Evolutionary conservation across 2,329 filamentous ascomycete species (phyloP).

Genomic region (Alternaria sp.): DNA sequence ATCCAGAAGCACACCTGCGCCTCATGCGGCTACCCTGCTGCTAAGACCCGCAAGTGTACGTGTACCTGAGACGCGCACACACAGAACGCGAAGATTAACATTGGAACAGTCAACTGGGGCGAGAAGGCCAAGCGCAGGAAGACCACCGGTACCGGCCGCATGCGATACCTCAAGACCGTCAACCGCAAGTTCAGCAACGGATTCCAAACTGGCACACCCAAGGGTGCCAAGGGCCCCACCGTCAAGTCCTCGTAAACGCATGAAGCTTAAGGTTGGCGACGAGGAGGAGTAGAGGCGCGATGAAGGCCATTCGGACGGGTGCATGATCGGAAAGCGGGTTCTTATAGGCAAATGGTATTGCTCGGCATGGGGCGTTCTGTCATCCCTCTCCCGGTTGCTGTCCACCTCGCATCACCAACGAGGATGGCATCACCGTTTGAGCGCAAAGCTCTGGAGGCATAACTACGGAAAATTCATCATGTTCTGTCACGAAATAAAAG

Average conservation of each 20-base stretch:
- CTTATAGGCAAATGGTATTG: constrained; percentile 46
- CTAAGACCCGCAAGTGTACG: constrained; percentile 99
- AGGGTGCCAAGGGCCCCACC: constrained; percentile 75
- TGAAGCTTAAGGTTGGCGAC: constrained; percentile 17
- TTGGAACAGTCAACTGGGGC: constrained; percentile 88
- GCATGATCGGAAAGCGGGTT: constrained; percentile 41
- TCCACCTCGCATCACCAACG: constrained; percentile 40
- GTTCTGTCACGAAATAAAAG: constrained; percentile 49
- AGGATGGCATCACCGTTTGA: constrained; percentile 36
- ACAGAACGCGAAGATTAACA: constrained; percentile 33
- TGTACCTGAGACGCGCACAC: constrained; percentile 42
- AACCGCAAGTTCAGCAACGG: constrained; percentile 96
- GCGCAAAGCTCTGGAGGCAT: constrained; percentile 45
- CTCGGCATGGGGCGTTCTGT: constrained; percentile 49
- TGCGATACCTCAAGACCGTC: constrained; percentile 92
- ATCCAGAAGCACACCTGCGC: constrained; percentile 99
- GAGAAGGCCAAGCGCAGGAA: constrained; percentile 99
- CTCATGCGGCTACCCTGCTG: constrained; percentile 94
- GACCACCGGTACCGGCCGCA: constrained; percentile 96
- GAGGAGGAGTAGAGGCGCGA: constrained; percentile 32
- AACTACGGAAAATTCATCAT: constrained; percentile 49
- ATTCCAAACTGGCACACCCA: constrained; percentile 89
- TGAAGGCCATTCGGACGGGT: constrained; percentile 34
- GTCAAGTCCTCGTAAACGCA: constrained; percentile 30
- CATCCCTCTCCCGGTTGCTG: constrained; percentile 43